Evolutionary conservation across 768 basidiomycete species (phyloP), one percentile per base, ranked within the genome.

Genomic region (Lentinula lateritia): DNA sequence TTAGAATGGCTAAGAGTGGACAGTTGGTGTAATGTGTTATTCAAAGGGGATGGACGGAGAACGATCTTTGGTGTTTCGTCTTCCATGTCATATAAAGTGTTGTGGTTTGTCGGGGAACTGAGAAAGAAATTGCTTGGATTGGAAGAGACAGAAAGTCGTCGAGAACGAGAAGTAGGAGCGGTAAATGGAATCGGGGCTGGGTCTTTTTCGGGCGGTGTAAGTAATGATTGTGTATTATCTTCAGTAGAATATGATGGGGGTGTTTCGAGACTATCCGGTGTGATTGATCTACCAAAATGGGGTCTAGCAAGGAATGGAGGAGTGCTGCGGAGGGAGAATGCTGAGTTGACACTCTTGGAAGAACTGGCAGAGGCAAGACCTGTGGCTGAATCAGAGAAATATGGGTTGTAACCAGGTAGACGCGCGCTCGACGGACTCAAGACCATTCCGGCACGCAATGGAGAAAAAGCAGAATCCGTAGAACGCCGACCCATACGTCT

Each of bases 1-100:
- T 97, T 93, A 1, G 93, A 94, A 66, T 88, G 82, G 18, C 86
- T 88, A 50, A 99, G 84, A 3, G 90, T 92, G 16, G 92, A 89
- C 9, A 98, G 77, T 64, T 96, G 92, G 60, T 90, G 92, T 20
- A 96, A 80, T 5, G 88, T 86, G 64, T 88, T 87, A 74, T 87
- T 89, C 12, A 85, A 76, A n/a, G 82, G 71, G 0, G 81, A 75
- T 0, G 89, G 88, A 13, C 84, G 83, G 54, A 92, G 80, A 16
- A 86, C 71, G 65, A 89, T 87, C 63, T 83, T 83, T 20, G 83
- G 81, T 46, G 80, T 76, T 43, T 74, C 70, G 34, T 81, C 80
- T 23, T 66, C 64, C 28, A 66, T 58, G 34, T 65, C 61, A 52
- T 62, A 50, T 61, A 39, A 53, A 64, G 55, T 43, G 63, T 36